Percentiles rank a stretch among this genome's conserved stretches.
phyloP scores from a whole-genome alignment of 257 asterid species.

The Solanum appendiculatum region DNA sequence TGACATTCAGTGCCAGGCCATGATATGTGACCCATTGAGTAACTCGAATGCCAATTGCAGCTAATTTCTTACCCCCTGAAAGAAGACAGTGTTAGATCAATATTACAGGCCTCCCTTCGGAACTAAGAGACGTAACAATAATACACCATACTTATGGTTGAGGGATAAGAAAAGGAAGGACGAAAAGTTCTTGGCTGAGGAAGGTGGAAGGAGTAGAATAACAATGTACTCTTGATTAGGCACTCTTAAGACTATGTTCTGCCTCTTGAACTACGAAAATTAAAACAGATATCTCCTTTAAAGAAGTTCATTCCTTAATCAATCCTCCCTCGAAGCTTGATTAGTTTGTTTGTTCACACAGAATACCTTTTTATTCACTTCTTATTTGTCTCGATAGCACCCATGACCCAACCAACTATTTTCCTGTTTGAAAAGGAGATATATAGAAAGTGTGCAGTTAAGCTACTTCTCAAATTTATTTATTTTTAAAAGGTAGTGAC shows the following conservation, averaged over 20 bases:
- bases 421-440: neutral
- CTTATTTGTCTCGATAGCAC: neutral
- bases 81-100: neutral
- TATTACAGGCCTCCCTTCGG: neutral
- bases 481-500: neutral
- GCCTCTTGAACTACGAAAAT: neutral
- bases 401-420: neutral
- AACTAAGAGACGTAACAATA: neutral
- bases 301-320: neutral
- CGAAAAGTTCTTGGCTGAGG: neutral
- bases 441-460: neutral
- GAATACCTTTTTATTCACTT: neutral
- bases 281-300: neutral
- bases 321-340: neutral
- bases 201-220: neutral
- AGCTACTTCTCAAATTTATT: neutral
- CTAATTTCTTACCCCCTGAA: conserved; percentile 67
- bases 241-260: neutral
- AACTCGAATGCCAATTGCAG: conserved; percentile 77
- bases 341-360: neutral
- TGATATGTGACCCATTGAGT: conserved; percentile 74
- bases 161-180: neutral
- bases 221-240: neutral
- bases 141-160: neutral
- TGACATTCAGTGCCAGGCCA: conserved; percentile 77